These are phyloP conservation scores for Scheffersomyces segobiensis DNA, from an alignment of 1,139 yeast genomes.

Conservation along the genomic window DNA sequence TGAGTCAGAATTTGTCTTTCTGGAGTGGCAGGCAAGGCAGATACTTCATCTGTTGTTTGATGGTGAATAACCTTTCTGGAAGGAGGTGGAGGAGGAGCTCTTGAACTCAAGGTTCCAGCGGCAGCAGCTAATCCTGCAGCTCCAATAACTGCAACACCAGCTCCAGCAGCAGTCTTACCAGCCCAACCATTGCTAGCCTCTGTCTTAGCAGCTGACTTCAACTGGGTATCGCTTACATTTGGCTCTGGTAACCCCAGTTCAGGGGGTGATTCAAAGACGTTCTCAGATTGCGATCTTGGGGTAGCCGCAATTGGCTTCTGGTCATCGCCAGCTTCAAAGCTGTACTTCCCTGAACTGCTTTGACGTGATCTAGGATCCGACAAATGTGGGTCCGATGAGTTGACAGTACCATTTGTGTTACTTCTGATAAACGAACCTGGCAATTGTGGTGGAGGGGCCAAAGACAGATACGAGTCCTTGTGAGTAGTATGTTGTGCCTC, in stretches of 20 bases:
- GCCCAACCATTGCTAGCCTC: background rate
- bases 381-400: conserved; percentile 5
- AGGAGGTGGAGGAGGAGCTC: conserved; percentile 71
- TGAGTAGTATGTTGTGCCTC: conserved; percentile 2
- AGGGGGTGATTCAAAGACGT: background rate
- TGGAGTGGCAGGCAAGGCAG: conserved; percentile 3
- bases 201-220: background rate
- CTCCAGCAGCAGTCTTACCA: conserved; percentile 1
- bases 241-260: conserved; percentile 18
- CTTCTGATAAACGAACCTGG: conserved; percentile 4
- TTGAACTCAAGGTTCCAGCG: conserved; percentile 9
- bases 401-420: conserved; percentile 4
- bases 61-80: conserved; percentile 56
- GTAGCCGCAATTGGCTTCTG: conserved; percentile 29
- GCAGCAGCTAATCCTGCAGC: conserved; percentile 6
- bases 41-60: conserved; percentile 5
- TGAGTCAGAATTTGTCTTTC: background rate
- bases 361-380: conserved; percentile 10
- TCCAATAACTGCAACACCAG: conserved; percentile 3
- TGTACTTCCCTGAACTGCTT: conserved; percentile 32
- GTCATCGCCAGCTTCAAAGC: conserved; percentile 48
- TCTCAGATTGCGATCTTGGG: conserved; percentile 18
- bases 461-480: background rate
- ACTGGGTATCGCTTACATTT: conserved; percentile 7
- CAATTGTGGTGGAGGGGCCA: conserved; percentile 3